Base-by-base conservation (phyloP, 345 rosid species). In the Gynandropsis gynandra region DNA sequence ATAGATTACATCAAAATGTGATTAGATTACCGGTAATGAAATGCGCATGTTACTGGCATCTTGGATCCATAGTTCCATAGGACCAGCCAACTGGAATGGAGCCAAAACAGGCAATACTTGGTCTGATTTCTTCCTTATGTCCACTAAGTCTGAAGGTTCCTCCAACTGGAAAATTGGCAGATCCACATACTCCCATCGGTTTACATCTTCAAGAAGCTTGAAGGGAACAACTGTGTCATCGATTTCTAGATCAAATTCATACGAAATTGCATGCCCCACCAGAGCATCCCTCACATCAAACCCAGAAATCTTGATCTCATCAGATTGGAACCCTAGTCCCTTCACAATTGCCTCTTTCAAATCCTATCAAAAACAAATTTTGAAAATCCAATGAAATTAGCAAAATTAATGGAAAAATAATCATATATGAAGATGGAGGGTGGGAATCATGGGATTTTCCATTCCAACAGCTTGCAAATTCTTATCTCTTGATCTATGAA, bases 21-120 rank as follows among this genome's bases (percentile, higher is more conserved):
- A 12, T 49, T 16, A 29, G 35, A 63, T 66, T 64, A 81, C 96
- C 1, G 98, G 96, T 42, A 90, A 68, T 0, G 92, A 83, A 43
- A 90, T 53, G 9, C 98, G 81, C 82, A 90, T 80, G 65, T 90
- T 72, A 50, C 78, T 68, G 16, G 96, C 98, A 59, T 92, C 96
- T 63, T 82, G 96, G 56, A 92, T 81, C 98, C 96, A 92, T 45
- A 92, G 58, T 70, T 87, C 96, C 89, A 92, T 82, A 3, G 98
- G 98, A 14, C 96, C 98, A 42, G 94, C 89, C 51, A 90, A 80
- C 75, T 87, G 98, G 50, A 90, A 90, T 8, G 96, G 96, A 52
- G 89, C 87, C 49, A 90, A 65, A 61, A 83, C 87, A 36, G 92
- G 95, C 47, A 79, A 58, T 5, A 50, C 74, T 14, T 72, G 37